A percentile compares a stretch with the other conserved stretches of the same genome.
phyloP scores from a whole-genome alignment of 495 filamentous ascomycete genomes.

The Penicillium coprophilum region DNA sequence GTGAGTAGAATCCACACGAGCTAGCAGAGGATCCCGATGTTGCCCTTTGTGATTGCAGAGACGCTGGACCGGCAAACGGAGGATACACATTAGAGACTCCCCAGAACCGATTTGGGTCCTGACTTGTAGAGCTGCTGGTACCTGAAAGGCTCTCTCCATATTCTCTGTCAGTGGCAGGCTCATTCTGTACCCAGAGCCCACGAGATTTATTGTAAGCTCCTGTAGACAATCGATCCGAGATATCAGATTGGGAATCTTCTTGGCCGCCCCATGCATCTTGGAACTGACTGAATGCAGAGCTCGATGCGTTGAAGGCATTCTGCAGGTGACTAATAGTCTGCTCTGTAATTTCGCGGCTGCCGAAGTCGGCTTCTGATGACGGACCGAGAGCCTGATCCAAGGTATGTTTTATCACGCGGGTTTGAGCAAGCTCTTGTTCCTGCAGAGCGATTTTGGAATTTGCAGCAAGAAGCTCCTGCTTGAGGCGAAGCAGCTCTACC shows the following conservation, averaged over 20 bases:
- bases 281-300: constrained; percentile 51
- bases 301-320: constrained; percentile 51
- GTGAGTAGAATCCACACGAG: constrained; percentile 32
- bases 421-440: constrained; percentile 80
- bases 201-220: constrained; percentile 59
- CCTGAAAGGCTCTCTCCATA: constrained; percentile 30
- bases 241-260: constrained; percentile 67
- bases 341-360: constrained; percentile 49
- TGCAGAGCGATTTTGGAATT: constrained; percentile 77
- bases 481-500: constrained; percentile 57
- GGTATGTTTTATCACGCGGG: constrained; percentile 71
- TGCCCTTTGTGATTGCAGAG: constrained; percentile 38
- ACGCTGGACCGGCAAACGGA: constrained; percentile 19
- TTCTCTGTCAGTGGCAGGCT: constrained; percentile 30
- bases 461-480: constrained; percentile 73
- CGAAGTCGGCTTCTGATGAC: constrained; percentile 56
- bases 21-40: constrained; percentile 42
- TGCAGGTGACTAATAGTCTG: constrained; percentile 55
- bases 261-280: constrained; percentile 62
- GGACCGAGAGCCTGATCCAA: constrained; percentile 70
- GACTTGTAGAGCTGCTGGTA: constrained; percentile 24
- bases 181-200: constrained; percentile 59
- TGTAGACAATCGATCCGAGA: constrained; percentile 59
- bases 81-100: constrained; percentile 22
- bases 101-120: constrained; percentile 39